Base-by-base conservation (phyloP, 345 rosid genomes). In the Gossypium sturtianum region DNA sequence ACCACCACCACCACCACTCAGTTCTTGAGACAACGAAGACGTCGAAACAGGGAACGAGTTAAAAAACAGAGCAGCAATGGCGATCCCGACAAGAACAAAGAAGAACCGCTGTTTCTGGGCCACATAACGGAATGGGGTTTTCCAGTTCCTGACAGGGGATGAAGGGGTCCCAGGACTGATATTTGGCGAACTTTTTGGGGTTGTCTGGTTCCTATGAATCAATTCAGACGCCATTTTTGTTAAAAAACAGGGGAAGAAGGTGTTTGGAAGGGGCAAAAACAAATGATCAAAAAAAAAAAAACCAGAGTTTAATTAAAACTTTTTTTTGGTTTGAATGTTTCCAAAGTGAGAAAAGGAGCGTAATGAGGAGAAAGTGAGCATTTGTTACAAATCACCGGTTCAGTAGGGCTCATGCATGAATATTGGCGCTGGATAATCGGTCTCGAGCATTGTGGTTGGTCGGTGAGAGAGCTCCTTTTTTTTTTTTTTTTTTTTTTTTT, bases 1-100 rank as follows among this genome's bases (percentile, higher is more conserved):
- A 34, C 41, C 41, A 5, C 12, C 69, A 23, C 27, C 41, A 34
- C 41, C 41, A 34, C 12, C 69, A 23, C 27, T 47, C 10, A 64
- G 67, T 25, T 52, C 59, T 10, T 70, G 66, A 0, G 81, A 41
- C 38, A 77, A 58, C 16, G 34, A 56, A 9, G 60, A 20, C 13
- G 10, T 11, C 4, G 84, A 65, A 25, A 77, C n/a, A 48, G 89
- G 90, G 66, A 80, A 79, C 9, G 82, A 15, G 63, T 77, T 84
- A 90, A 92, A 92, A 49, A 87, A 84, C 72, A 90, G 71, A 9
- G 89, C 75, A 1, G 95, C 78, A 71, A 92, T 83, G 80, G 82
- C 80, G 79, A 90, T 80, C 69, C 97, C 95, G 44, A 83, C 48
- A 81, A 92, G 81, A 60, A 90, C 79, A 60, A 81, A 92, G 45